Conservation (phyloP, 495 filamentous ascomycete genomes). For the Pseudomonodictys pantanalensis region DNA sequence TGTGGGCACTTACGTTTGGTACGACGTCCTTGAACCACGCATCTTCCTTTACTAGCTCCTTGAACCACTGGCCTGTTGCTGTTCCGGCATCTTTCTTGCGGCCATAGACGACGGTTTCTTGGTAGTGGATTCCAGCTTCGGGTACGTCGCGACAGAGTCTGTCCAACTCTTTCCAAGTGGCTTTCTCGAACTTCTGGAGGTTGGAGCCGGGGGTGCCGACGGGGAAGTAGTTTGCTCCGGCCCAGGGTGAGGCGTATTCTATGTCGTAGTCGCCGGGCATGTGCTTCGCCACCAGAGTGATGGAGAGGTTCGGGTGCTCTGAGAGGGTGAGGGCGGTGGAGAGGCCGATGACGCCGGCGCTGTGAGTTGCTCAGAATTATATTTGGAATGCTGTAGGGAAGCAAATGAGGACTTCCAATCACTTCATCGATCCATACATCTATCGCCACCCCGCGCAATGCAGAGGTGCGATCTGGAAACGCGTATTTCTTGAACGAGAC, state of each 20-base stretch:
- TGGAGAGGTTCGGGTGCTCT: constrained; percentile 59
- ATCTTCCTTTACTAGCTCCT: constrained; percentile 61
- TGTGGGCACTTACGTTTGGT: constrained; percentile 61
- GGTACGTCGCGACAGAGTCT: constrained; percentile 61
- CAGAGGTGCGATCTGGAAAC: too few species aligned
- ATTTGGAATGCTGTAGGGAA: neutral
- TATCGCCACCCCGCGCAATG: too few species aligned
- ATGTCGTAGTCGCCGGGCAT: constrained; percentile 99
- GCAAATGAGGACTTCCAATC: neutral
- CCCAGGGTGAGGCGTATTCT: constrained; percentile 94
- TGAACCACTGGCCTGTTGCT: constrained; percentile 52
- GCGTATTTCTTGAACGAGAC: too few species aligned
- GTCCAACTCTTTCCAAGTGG: constrained; percentile 44
- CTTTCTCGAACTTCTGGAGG: constrained; percentile 51
- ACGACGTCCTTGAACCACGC: constrained; percentile 85
- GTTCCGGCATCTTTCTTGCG: constrained; percentile 58
- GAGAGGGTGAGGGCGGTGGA: constrained; percentile 87
- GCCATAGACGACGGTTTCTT: constrained; percentile 63
- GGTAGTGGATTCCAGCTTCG: constrained; percentile 87
- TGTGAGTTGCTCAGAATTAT: constrained; percentile 45
- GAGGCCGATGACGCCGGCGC: constrained; percentile 86
- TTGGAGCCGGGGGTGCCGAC: constrained; percentile 53
- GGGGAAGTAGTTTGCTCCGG: constrained; percentile 87
- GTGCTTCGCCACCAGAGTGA: constrained; percentile 89
- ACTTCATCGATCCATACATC: too few species aligned